Evolutionary conservation across 2,329 filamentous ascomycete genomes (phyloP).

Genomic region (Ceratocystis papillata): DNA sequence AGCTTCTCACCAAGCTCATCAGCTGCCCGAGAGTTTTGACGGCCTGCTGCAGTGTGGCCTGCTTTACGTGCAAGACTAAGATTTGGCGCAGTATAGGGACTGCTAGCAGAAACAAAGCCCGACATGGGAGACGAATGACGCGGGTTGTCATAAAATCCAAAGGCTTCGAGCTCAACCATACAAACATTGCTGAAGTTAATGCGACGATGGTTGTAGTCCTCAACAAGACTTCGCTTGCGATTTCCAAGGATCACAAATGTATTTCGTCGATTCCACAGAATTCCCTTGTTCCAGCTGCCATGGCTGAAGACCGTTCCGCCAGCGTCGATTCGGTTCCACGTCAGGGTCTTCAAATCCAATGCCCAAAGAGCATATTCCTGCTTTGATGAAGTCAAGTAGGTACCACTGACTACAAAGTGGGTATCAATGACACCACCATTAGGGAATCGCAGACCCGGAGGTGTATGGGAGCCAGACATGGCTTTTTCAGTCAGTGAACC

Average conservation of each 20-base stretch:
- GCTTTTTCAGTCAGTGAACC: slow-evolving; percentile 74
- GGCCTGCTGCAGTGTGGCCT: slow-evolving; percentile 60
- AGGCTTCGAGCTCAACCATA: slow-evolving; percentile 92
- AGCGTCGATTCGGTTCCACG: slow-evolving; percentile 92
- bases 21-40: slow-evolving; percentile 63
- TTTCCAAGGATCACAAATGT: slow-evolving; percentile 94
- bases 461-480: slow-evolving; percentile 79
- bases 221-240: slow-evolving; percentile 81
- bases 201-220: slow-evolving; percentile 94
- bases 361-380: slow-evolving; percentile 98
- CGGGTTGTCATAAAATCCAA: slow-evolving; percentile 94
- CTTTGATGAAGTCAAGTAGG: slow-evolving; percentile 93
- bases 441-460: slow-evolving; percentile 85
- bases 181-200: slow-evolving; percentile 97
- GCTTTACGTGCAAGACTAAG: slow-evolving; percentile 49
- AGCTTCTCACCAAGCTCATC: slow-evolving; percentile 78
- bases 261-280: slow-evolving; percentile 87
- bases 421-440: slow-evolving; percentile 93
- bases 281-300: slow-evolving; percentile 93
- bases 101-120: slow-evolving; percentile 74
- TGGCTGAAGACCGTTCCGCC: slow-evolving; percentile 90
- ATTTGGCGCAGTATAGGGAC: slow-evolving; percentile 48
- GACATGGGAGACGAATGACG: slow-evolving; percentile 67
- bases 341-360: slow-evolving; percentile 73
- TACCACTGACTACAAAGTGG: slow-evolving; percentile 94